Evolutionary conservation across 2,329 filamentous ascomycete genomes (phyloP).

Genomic region (Simplicillium aogashimaense): DNA sequence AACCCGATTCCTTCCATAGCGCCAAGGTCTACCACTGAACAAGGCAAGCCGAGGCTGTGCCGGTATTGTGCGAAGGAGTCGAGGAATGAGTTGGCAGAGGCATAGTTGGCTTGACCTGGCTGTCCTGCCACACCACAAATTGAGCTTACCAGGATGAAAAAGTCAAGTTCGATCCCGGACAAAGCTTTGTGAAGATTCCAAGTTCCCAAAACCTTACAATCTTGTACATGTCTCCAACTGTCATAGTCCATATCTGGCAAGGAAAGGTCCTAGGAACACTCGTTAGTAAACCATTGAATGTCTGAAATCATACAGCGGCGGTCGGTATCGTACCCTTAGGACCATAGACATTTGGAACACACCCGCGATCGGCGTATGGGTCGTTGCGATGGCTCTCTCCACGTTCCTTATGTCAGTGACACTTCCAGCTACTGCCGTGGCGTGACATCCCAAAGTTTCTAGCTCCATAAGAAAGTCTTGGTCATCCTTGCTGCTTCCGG

Average conservation of each 20-base stretch:
- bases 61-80: slow-evolving; percentile 25
- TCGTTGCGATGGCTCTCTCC: slow-evolving; percentile 3
- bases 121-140: slow-evolving; percentile 19
- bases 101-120: slow-evolving; percentile 25
- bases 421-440: slow-evolving; percentile 15
- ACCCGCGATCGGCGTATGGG: slow-evolving; percentile 18
- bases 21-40: slow-evolving; percentile 22
- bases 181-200: slow-evolving; percentile 19
- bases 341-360: slow-evolving; percentile 28
- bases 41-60: slow-evolving; percentile 7
- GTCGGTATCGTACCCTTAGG: slow-evolving; percentile 4
- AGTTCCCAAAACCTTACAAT: slow-evolving; percentile 20
- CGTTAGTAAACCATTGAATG: not conserved
- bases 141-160: slow-evolving; percentile 24
- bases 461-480: slow-evolving; percentile 9
- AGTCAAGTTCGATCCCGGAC: slow-evolving; percentile 13
- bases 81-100: slow-evolving; percentile 28
- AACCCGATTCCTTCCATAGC: slow-evolving; percentile 26
- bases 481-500: slow-evolving; percentile 7
- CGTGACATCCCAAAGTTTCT: slow-evolving; percentile 9
- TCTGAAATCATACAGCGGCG: not conserved
- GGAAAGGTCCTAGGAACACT: slow-evolving; percentile 1
- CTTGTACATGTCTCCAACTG: slow-evolving; percentile 13
- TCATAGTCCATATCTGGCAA: slow-evolving; percentile 19
- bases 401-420: slow-evolving; percentile 15